Conservation (phyloP, 768 basidiomycete genomes). For the Calvatia gigantea region DNA sequence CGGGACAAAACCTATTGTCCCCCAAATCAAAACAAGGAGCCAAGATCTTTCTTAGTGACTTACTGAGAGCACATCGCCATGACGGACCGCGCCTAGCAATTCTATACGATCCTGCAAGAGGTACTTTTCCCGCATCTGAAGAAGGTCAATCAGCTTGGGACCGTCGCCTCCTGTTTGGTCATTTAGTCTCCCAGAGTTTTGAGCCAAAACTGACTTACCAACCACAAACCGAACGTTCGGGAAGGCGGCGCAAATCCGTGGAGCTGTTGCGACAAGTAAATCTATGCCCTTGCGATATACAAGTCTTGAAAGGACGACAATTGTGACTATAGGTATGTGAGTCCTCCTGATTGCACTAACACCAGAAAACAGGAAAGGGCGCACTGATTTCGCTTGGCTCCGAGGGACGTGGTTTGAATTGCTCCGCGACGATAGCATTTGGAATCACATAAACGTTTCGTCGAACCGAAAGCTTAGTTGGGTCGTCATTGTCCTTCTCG, state of each 20-base stretch:
- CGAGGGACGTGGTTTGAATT: constrained; percentile 68
- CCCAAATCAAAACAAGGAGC: neutral
- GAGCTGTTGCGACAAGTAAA: constrained; percentile 88
- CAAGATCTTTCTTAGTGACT: constrained; percentile 19
- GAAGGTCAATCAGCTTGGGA: constrained; percentile 89
- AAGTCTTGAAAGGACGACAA: constrained; percentile 86
- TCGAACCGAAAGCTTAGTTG: constrained; percentile 42
- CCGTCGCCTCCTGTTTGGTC: constrained; percentile 76
- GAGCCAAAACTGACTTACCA: constrained; percentile 39
- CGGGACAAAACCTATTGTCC: constrained; percentile 66
- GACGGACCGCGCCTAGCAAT: constrained; percentile 77
- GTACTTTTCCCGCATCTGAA: constrained; percentile 94
- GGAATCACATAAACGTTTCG: constrained; percentile 87
- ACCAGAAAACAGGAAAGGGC: constrained; percentile 16
- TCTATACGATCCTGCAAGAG: constrained; percentile 89
- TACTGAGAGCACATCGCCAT: constrained; percentile 80
- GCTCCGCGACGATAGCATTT: constrained; percentile 83
- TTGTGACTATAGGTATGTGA: constrained; percentile 61
- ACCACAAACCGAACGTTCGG: constrained; percentile 88
- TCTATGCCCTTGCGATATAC: constrained; percentile 97
- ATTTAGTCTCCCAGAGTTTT: neutral
- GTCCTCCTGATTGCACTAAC: neutral
- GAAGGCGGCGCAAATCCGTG: constrained; percentile 81
- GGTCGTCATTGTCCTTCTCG: constrained; percentile 42
- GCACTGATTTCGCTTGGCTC: constrained; percentile 54